Evolutionary conservation across 1,284 basidiomycete species (phyloP), one percentile per base, ranked within the genome.

Genomic region (Fomes fomentarius): DNA sequence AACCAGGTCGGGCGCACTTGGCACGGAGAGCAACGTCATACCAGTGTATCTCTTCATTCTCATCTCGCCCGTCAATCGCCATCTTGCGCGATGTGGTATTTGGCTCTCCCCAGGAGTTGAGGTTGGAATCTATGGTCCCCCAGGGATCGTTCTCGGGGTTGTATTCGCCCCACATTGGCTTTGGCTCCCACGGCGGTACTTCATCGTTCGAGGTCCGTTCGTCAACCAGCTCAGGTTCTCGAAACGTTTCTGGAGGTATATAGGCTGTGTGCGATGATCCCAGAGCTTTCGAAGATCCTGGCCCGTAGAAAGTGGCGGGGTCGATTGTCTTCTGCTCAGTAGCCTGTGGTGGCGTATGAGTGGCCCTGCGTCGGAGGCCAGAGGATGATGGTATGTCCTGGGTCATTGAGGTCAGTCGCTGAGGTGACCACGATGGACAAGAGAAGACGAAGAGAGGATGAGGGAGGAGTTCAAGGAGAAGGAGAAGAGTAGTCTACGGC

Each of bases 41-140:
- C 89, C 89, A 91, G 39, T 74, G 71, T 21, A 69, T 68, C 69
- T 91, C 89, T 65, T 89, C 84, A 3, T 74, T 66, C 6, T 72
- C 71, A 52, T 76, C 75, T 45, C 86, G 76, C 5, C 81, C 84
- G 68, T 81, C 79, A 62, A 89, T 85, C 52, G 59, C 65, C 34
- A 76, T 64, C 31, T 70, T 70, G 49, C 66, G 70, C 6, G 62
- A 19, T 10, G 64, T 63, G 57, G 35, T n/a, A n/a, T n/a, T 39
- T 1, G 52, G 40, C 31, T 61, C 63, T 31, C 38, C 43, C 65
- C 61, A 65, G 25, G 42, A 14, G 38, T 52, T 51, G 15, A 46
- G 40, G 22, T 49, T 25, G 28, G 40, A 26, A 4, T 34, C 17
- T 10, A 49, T 31, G 17, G 15, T 41, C 54, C 67, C 67, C 41